These are phyloP conservation scores for Anthracocystis panici-leucophaei DNA, from an alignment of 1,284 basidiomycete genomes.

Conservation along the genomic window DNA sequence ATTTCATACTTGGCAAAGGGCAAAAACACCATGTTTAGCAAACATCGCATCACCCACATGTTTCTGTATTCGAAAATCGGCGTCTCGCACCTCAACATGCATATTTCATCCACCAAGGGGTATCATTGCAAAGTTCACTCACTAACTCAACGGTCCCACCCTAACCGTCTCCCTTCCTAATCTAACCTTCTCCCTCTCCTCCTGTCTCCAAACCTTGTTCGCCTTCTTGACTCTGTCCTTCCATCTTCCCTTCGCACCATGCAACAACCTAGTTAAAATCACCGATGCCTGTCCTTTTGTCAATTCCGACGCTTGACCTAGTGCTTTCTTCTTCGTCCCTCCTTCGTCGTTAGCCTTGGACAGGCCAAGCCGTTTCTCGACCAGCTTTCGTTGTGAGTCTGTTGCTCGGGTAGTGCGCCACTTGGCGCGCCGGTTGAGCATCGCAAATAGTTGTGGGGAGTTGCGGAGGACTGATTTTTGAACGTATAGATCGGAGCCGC, in stretches of 20 bases:
- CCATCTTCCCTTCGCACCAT: conserved; percentile 56
- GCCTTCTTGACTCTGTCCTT: conserved; percentile 38
- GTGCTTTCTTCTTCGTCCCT: conserved; percentile 43
- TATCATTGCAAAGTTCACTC: conserved; percentile 1
- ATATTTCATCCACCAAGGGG: neutral
- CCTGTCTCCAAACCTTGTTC: conserved; percentile 36
- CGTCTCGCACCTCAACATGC: too few relatives aligned
- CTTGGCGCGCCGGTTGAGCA: conserved; percentile 71
- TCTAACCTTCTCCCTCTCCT: conserved; percentile 42
- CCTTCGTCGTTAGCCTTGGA: conserved; percentile 9
- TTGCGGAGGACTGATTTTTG: conserved; percentile 73
- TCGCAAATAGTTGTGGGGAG: conserved; percentile 45
- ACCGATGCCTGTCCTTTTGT: conserved; percentile 59
- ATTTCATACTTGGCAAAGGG: too few relatives aligned
- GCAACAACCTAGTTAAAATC: conserved; percentile 51
- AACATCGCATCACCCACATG: too few relatives aligned
- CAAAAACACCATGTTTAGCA: too few relatives aligned
- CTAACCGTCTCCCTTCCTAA: conserved; percentile 40
- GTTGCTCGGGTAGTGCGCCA: conserved; percentile 82
- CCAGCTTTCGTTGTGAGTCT: conserved; percentile 76
- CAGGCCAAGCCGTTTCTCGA: conserved; percentile 75
- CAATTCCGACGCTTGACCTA: conserved; percentile 9
- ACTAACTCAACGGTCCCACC: conserved; percentile 43
- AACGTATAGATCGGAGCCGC: conserved; percentile 79
- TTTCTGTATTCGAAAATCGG: too few relatives aligned